Evolutionary conservation across 2,329 filamentous ascomycete species (phyloP), one percentile per base, ranked within the genome.

Genomic region (Xylogone sp.): DNA sequence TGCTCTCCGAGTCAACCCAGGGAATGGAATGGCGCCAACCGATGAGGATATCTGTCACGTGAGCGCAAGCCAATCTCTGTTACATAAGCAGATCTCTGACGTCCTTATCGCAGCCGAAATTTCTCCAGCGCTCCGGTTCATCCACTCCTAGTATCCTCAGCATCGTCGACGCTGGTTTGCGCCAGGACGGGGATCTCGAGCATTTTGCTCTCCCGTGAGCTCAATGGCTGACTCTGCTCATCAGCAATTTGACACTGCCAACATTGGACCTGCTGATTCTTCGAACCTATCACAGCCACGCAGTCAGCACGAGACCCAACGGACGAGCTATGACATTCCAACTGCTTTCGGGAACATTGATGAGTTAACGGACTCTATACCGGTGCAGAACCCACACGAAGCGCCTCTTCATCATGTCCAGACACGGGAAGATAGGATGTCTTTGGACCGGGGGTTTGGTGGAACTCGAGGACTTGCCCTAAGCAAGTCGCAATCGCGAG

Each of bases 381-480:
- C 75, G 3, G 64, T 77, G 2, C 68, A 74, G 49, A 73, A 72
- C 53, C 68, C 59, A n/a, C 64, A 68, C 43, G 69, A 71, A 48
- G 64, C 57, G 45, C 56, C 51, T 18, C 56, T 63, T 47, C 70
- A 65, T 53, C 64, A 59, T 20, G 64, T 66, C 60, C 65, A 64
- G 46, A 71, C 64, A 34, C 65, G 71, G 24, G 72, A 75, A 51
- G 61, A 69, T 21, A 53, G 60, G 8, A 60, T 68, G 22, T 60
- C 58, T 13, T 61, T 57, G 27, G 59, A 69, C 46, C 61, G 61
- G 51, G 54, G 56, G 16, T 62, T 29, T 48, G 43, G 45, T 22
- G 45, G 50, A 45, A 44, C 48, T 45, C 46, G 42, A 46, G 56
- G 42, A 44, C 42, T 47, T n/a, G 50, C 48, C 42, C 39, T 55